Evolutionary conservation across 768 basidiomycete genomes (phyloP).

Genomic region (Leccinum subgranulosum): DNA sequence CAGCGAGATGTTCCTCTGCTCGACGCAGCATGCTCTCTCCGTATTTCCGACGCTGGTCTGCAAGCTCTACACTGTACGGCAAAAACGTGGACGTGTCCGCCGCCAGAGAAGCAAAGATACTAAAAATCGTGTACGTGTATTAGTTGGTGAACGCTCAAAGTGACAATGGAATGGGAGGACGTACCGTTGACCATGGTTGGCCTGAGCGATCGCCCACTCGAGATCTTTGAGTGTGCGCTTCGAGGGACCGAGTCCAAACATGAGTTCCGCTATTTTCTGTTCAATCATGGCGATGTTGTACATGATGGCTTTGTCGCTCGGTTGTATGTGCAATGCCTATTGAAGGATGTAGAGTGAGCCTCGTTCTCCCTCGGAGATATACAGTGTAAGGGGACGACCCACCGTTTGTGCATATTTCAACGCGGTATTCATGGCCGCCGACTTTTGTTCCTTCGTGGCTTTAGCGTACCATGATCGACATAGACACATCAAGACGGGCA

Average conservation of each 20-base stretch:
- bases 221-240: conserved; percentile 84
- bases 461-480: conserved; percentile 95
- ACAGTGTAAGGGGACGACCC: conserved; percentile 3
- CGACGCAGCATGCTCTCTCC: conserved; percentile 77
- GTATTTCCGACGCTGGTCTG: conserved; percentile 86
- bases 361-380: neutral
- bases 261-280: conserved; percentile 91
- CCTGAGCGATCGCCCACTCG: conserved; percentile 72
- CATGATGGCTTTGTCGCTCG: conserved; percentile 82
- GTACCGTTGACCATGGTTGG: conserved; percentile 83
- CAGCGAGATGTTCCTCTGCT: neutral
- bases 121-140: conserved; percentile 27
- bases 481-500: conserved; percentile 76
- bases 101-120: conserved; percentile 82
- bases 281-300: conserved; percentile 99
- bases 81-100: conserved; percentile 63
- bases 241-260: conserved; percentile 66
- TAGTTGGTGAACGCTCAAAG: neutral
- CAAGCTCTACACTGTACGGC: conserved; percentile 84
- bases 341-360: neutral
- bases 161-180: conserved; percentile 15
- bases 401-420: conserved; percentile 81
- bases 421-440: conserved; percentile 77
- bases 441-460: conserved; percentile 86
- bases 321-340: conserved; percentile 82